A percentile compares a stretch with the other conserved stretches of the same genome.
Evolutionary conservation across 805 yeast species (phyloP).

Genomic region (Candida ipomoeae): DNA sequence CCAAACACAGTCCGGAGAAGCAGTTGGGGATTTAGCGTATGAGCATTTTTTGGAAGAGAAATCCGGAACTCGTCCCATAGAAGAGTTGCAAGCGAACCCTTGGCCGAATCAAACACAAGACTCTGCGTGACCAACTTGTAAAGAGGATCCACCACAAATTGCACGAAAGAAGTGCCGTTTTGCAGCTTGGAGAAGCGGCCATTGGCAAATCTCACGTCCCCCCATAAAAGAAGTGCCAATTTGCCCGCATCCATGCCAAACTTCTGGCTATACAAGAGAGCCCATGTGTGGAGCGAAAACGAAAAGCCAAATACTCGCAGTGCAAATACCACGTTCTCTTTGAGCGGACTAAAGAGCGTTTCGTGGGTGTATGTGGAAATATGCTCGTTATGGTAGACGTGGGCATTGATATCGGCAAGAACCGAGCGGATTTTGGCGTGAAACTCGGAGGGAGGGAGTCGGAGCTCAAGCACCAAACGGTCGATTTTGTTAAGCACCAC

Average conservation of each 20-base stretch:
- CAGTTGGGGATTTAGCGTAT: conserved; percentile 54
- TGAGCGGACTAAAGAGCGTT: conserved; percentile 51
- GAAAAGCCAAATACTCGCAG: conserved; percentile 59
- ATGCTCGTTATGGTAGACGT: conserved; percentile 35
- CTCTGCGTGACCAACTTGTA: conserved; percentile 69
- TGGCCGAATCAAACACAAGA: conserved; percentile 46
- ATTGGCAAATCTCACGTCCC: conserved; percentile 54
- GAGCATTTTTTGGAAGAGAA: conserved; percentile 34
- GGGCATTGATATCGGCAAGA: conserved; percentile 61
- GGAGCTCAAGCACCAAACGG: conserved; percentile 73
- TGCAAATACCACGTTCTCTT: conserved; percentile 69
- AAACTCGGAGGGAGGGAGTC: conserved; percentile 69
- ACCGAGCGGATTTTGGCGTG: conserved; percentile 60
- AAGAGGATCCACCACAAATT: conserved; percentile 70
- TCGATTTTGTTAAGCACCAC: conserved; percentile 80
- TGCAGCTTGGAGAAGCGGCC: conserved; percentile 42
- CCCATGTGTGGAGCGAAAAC: conserved; percentile 67
- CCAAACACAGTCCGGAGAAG: conserved; percentile 53
- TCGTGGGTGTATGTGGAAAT: conserved; percentile 24
- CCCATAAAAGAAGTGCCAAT: conserved; percentile 69
- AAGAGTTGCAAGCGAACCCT: conserved; percentile 33
- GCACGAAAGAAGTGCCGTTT: conserved; percentile 47
- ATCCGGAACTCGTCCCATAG: conserved; percentile 50
- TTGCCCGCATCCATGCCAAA: conserved; percentile 22
- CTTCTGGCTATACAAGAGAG: conserved; percentile 41